Evolutionary conservation across 2,329 filamentous ascomycete genomes (phyloP).

Genomic region (Calonectria hongkongensis): DNA sequence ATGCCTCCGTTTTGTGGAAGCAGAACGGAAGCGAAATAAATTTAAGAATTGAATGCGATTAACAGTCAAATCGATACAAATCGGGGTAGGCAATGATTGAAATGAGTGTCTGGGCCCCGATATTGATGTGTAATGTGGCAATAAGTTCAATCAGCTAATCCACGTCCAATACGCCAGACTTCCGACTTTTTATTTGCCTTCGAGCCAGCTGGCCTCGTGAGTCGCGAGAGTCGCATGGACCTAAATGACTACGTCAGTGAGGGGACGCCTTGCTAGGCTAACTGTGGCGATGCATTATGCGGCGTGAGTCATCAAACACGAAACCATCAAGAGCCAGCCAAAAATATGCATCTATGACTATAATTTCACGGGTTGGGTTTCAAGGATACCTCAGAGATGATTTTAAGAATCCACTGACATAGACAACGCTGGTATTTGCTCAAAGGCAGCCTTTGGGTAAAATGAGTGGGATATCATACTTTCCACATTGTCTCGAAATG

Average conservation of each 20-base stretch:
- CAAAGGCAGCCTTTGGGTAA: too few relatives aligned
- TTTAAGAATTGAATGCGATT: background rate
- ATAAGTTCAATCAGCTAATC: background rate
- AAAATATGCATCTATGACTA: too few relatives aligned
- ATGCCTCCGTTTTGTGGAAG: background rate
- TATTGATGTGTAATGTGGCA: background rate
- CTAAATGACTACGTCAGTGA: background rate
- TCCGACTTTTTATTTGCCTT: background rate
- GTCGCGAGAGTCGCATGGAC: too few relatives aligned
- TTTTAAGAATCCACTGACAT: too few relatives aligned
- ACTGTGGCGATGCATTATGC: constrained; percentile 30
- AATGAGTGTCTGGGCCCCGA: background rate
- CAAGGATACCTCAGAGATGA: too few relatives aligned
- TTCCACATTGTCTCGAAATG: too few relatives aligned
- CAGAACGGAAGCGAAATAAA: background rate
- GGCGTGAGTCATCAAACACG: constrained; percentile 33
- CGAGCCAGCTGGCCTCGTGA: too few relatives aligned
- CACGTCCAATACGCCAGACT: background rate
- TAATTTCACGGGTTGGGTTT: too few relatives aligned
- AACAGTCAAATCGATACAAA: too few relatives aligned
- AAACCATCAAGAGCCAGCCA: background rate
- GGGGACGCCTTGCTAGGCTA: constrained; percentile 17
- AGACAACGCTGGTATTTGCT: too few relatives aligned
- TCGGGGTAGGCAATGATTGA: background rate
- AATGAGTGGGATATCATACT: too few relatives aligned